Evolutionary conservation across 352 stramenopile genomes (phyloP), one percentile per base, ranked within the genome.

Genomic region (Globisporangium irregulare): DNA sequence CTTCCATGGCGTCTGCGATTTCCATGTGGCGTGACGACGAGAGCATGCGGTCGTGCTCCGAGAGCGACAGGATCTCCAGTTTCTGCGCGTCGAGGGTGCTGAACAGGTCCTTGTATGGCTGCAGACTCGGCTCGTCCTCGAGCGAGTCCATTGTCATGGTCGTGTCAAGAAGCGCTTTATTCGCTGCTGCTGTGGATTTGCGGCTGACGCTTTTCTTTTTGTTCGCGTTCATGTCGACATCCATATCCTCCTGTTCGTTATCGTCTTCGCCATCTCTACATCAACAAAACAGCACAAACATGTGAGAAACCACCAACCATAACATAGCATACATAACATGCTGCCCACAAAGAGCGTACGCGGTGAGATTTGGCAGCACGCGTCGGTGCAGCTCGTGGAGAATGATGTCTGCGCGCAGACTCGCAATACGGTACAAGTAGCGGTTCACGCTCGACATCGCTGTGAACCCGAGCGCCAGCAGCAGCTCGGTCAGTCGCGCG

Each of bases 1-100:
- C 75, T 62, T 94, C 86, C 81, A 94, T 92, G 2, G 86, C 86
- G 50, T 93, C 80, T 27, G 86, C 83, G 58, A 94, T 91, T 43
- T 80, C 73, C 64, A 79, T 77, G 67, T 92, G 86, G 24, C 80
- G 79, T 15, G 70, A 73, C 7, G 83, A 90, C 27, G 84, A 91
- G 41, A 94, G 72, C 34, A 90, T 54, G 4, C 78, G 74, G 34
- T 90, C 76, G 63, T 90, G 81, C 61, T 91, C 82, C 0, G 73
- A 76, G 46, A 81, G 78, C 20, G 86, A 87, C 2, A 92, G 69
- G 50, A 91, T 78, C 67, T 93, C 86, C 15, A 94, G 58, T 53
- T 78, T 70, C 55, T 90, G 73, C 1, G 72, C 59, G 36, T 91
- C 84, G 34, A 92, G 58, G 15, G 76, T 75, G 25, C 74, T 34